These are phyloP conservation scores for Pichia scutulata DNA, from an alignment of 805 yeast species.

Conservation along the genomic window DNA sequence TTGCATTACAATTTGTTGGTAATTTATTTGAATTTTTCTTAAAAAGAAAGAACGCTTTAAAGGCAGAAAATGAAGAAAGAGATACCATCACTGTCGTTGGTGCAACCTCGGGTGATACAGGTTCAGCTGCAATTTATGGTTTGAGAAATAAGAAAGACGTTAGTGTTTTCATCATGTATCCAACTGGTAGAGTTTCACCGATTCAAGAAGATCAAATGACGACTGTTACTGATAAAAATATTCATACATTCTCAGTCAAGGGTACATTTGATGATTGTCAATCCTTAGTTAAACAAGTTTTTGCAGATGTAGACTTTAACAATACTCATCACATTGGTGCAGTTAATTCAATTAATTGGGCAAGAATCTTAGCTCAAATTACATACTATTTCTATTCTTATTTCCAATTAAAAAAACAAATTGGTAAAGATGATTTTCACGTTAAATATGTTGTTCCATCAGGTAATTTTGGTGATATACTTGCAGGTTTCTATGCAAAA, in stretches of 20 bases:
- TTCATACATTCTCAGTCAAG: conserved; percentile 88
- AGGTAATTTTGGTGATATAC: conserved; percentile 96
- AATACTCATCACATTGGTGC: conserved; percentile 91
- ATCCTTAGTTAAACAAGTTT: conserved; percentile 87
- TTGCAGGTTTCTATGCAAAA: conserved; percentile 93
- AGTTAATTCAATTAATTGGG: conserved; percentile 98
- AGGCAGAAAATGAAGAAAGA: conserved; percentile 43
- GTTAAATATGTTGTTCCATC: conserved; percentile 91
- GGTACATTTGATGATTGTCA: conserved; percentile 99
- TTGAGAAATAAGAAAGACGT: conserved; percentile 95
- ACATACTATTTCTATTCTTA: conserved; percentile 93
- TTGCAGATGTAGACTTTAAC: conserved; percentile 85
- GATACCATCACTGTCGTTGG: conserved; percentile 93
- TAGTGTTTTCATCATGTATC: conserved; percentile 93
- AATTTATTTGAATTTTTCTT: conserved; percentile 91
- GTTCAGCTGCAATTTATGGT: conserved; percentile 98
- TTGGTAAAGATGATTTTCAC: conserved; percentile 29
- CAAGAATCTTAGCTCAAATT: conserved; percentile 94
- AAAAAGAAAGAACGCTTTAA: conserved; percentile 56
- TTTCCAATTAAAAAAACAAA: conserved; percentile 53
- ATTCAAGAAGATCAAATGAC: conserved; percentile 99
- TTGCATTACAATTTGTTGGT: conserved; percentile 96
- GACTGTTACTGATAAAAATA: conserved; percentile 85
- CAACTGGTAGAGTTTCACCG: conserved; percentile 96
- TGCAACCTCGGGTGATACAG: conserved; percentile 98